Percentiles rank a stretch among this genome's conserved stretches.
Evolutionary conservation across 371 early-diverging fungal genomes (phyloP).

Genomic region (Mortierella sp.): DNA sequence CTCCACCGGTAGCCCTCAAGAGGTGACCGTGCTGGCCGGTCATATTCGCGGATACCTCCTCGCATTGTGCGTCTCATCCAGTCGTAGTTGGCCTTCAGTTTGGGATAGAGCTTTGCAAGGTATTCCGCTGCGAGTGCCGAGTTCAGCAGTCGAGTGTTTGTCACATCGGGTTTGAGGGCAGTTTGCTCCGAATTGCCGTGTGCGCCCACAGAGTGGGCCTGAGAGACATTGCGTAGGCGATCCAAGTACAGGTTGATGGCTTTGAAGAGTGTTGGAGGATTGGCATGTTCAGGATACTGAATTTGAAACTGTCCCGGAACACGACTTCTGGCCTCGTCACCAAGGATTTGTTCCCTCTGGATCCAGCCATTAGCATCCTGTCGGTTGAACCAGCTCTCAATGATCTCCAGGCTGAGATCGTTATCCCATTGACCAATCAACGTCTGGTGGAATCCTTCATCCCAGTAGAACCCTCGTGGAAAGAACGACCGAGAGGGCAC

Average conservation of each 20-base stretch:
- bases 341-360: conserved; percentile 93
- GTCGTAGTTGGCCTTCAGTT: conserved; percentile 75
- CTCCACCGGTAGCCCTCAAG: conserved; percentile 91
- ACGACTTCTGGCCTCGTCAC: conserved; percentile 90
- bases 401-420: conserved; percentile 84
- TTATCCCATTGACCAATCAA: conserved; percentile 91
- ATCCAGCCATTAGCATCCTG: conserved; percentile 95
- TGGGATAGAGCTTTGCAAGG: conserved; percentile 72
- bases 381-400: conserved; percentile 81
- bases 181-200: conserved; percentile 17
- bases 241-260: conserved; percentile 73
- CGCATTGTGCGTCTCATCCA: conserved; percentile 88
- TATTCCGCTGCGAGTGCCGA: conserved; percentile 62
- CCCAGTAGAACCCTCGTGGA: conserved; percentile 97
- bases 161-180: conserved; percentile 54
- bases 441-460: conserved; percentile 94
- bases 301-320: conserved; percentile 93
- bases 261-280: conserved; percentile 91
- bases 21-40: conserved; percentile 57
- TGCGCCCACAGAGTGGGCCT: conserved; percentile 7
- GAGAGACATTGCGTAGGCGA: conserved; percentile 42
- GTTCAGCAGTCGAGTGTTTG: conserved; percentile 62
- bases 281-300: conserved; percentile 93
- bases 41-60: conserved; percentile 73
- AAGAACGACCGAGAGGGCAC: conserved; percentile 95